Percentiles rank a stretch among this genome's conserved stretches.
Conservation (phyloP, 78 protist genomes). For the Chrysochromulina tobinii region DNA sequence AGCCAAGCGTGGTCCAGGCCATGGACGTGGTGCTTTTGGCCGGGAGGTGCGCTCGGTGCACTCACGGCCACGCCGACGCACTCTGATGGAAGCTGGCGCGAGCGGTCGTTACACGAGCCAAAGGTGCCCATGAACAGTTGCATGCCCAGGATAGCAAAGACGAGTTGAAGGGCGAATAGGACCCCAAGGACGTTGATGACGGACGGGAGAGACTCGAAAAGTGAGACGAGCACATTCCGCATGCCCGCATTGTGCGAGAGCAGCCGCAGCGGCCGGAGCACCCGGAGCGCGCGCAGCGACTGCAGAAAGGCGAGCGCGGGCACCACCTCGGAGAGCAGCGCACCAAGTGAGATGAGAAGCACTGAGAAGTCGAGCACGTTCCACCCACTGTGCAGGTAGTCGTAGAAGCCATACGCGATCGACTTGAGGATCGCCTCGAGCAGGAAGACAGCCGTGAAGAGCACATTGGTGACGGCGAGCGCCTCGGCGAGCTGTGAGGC, state of each 20-base stretch:
- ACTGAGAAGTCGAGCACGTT: slow-evolving; percentile 38
- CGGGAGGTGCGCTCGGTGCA: too few relatives aligned
- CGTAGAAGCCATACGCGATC: too few relatives aligned
- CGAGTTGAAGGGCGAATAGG: not conserved
- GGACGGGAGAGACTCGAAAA: not conserved
- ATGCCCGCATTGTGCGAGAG: not conserved
- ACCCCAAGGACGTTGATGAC: not conserved
- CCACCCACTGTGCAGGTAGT: slow-evolving; percentile 11
- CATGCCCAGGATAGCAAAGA: not conserved
- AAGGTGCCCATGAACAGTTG: not conserved
- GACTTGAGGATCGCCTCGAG: not conserved
- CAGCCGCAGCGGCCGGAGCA: slow-evolving; percentile 19
- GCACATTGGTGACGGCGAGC: not conserved
- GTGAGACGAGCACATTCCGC: not conserved
- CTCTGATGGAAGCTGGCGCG: too few relatives aligned
- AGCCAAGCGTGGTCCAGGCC: too few relatives aligned
- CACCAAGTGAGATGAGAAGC: slow-evolving; percentile 14
- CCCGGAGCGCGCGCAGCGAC: not conserved
- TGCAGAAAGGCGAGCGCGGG: too few relatives aligned
- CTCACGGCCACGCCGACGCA: too few relatives aligned
- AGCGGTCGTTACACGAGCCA: not conserved
- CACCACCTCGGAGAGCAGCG: too few relatives aligned
- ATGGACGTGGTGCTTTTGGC: too few relatives aligned
- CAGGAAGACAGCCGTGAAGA: not conserved
- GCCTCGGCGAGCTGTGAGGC: not conserved